Conservation (phyloP, 768 basidiomycete species). For the Cubamyces sp. region DNA sequence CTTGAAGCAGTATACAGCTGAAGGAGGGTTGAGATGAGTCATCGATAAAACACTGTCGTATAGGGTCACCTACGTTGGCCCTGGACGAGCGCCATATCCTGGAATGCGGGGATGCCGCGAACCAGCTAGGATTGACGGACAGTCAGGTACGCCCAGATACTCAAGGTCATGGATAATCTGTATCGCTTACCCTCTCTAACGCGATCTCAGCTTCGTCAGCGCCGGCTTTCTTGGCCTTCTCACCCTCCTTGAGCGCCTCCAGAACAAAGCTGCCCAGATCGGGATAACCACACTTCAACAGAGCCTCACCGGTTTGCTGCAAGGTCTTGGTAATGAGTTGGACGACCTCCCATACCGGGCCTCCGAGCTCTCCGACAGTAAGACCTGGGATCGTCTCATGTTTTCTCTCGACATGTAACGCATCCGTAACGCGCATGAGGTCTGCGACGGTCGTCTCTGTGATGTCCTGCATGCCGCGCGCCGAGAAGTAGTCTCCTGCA, state of each 20-base stretch:
- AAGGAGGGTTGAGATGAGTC: background rate
- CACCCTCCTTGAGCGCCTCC: conserved; percentile 63
- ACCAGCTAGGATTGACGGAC: conserved; percentile 54
- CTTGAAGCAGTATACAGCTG: conserved; percentile 89
- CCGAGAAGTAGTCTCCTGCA: conserved; percentile 59
- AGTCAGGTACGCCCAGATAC: no score
- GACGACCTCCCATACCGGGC: conserved; percentile 75
- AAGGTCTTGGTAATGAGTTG: conserved; percentile 62
- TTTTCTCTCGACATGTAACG: conserved; percentile 67
- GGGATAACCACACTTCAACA: conserved; percentile 62
- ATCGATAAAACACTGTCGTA: background rate
- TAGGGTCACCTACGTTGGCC: conserved; percentile 54
- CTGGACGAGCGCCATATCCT: conserved; percentile 72
- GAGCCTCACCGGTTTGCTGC: conserved; percentile 71
- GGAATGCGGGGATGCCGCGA: conserved; percentile 78
- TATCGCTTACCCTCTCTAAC: conserved; percentile 29
- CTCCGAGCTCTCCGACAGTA: conserved; percentile 74
- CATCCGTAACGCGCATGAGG: conserved; percentile 60
- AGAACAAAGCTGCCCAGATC: conserved; percentile 76
- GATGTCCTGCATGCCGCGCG: conserved; percentile 64
- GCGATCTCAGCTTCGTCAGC: conserved; percentile 30
- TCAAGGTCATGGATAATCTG: no score
- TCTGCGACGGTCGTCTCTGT: conserved; percentile 64
- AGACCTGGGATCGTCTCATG: conserved; percentile 74
- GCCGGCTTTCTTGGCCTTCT: conserved; percentile 25